Conservation (phyloP, 2,329 filamentous ascomycete genomes). For the Trichoderma oligosporum region DNA sequence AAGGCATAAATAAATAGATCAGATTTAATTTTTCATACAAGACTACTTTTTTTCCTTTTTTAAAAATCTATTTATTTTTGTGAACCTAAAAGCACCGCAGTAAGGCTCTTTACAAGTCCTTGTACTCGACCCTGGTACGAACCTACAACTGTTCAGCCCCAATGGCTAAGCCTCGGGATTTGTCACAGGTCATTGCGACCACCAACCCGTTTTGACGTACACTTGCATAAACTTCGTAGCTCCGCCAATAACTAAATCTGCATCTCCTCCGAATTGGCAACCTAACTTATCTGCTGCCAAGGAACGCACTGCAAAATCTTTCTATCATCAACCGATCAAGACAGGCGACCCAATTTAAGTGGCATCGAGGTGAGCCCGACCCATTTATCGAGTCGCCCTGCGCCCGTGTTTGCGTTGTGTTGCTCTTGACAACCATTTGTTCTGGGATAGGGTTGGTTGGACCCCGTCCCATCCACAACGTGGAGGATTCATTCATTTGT, state of each 20-base stretch:
- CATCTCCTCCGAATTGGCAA: conserved; percentile 13
- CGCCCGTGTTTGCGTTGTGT: conserved; percentile 27
- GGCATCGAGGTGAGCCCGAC: conserved; percentile 33
- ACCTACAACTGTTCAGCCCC: not conserved
- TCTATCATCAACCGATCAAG: conserved; percentile 5
- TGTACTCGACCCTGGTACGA: too few species aligned
- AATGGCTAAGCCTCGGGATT: conserved; percentile 14
- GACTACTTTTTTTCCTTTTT: too few species aligned
- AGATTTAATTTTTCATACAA: too few species aligned
- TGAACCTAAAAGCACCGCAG: too few species aligned
- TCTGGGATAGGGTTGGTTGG: conserved; percentile 13
- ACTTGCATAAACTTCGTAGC: conserved; percentile 14
- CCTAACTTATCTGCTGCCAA: not conserved
- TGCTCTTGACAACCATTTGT: conserved; percentile 30
- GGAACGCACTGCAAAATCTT: not conserved
- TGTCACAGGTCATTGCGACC: not conserved
- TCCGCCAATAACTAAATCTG: conserved; percentile 11
- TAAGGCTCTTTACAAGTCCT: too few species aligned
- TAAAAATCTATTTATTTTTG: not conserved
- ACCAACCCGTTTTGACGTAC: not conserved
- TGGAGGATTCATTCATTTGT: conserved; percentile 13
- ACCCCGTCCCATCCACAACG: conserved; percentile 9
- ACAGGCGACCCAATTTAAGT: conserved; percentile 4
- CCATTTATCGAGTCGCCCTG: conserved; percentile 32
- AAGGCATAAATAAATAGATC: too few species aligned